Evolutionary conservation across 768 basidiomycete species (phyloP).

Genomic region (Stropharia rugosoannulata): DNA sequence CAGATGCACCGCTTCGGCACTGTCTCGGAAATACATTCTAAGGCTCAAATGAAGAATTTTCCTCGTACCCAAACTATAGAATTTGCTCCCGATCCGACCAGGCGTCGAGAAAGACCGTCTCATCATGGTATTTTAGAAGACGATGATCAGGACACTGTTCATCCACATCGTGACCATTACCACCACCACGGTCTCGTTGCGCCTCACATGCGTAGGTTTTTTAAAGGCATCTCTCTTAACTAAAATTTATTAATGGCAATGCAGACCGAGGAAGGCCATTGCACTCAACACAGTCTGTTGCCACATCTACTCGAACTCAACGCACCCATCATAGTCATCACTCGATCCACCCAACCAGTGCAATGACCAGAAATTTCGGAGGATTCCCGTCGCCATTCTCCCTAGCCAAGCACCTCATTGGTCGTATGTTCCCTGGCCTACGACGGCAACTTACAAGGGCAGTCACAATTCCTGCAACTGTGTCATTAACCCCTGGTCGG

Average conservation of each 20-base stretch:
- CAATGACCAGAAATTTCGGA: conserved; percentile 54
- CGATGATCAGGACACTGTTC: neutral
- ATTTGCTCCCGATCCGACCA: conserved; percentile 32
- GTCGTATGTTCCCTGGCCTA: conserved; percentile 61
- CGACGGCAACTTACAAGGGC: conserved; percentile 61
- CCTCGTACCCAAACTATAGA: conserved; percentile 41
- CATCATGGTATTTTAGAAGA: conserved; percentile 11
- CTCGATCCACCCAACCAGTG: conserved; percentile 14
- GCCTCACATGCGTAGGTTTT: neutral
- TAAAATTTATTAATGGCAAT: neutral
- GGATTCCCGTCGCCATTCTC: conserved; percentile 74
- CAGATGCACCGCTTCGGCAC: conserved; percentile 38
- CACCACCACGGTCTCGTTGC: neutral
- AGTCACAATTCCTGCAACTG: conserved; percentile 73
- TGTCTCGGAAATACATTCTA: conserved; percentile 18
- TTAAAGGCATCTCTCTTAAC: neutral
- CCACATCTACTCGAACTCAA: conserved; percentile 13
- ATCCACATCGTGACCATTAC: neutral
- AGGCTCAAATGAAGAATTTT: conserved; percentile 22
- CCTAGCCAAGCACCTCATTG: conserved; percentile 48
- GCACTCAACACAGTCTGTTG: conserved; percentile 3
- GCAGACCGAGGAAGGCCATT: conserved; percentile 10
- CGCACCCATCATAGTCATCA: conserved; percentile 12
- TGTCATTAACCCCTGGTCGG: conserved; percentile 50
- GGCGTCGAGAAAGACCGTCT: conserved; percentile 22